Evolutionary conservation across 768 basidiomycete genomes (phyloP).

Genomic region (Boletus rubescentipes): DNA sequence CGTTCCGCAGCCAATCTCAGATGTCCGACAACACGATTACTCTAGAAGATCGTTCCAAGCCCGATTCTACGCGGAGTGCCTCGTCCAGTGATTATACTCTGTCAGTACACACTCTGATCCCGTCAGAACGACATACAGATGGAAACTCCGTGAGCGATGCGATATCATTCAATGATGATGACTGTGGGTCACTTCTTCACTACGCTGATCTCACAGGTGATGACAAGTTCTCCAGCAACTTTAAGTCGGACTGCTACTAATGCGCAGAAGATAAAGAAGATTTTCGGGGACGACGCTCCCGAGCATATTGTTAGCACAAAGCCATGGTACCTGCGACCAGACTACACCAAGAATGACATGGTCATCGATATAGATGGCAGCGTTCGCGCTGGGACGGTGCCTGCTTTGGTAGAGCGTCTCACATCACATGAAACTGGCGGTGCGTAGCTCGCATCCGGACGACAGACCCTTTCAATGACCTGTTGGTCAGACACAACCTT

Average conservation of each 20-base stretch:
- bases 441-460: conserved; percentile 36
- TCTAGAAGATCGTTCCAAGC: conserved; percentile 25
- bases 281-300: conserved; percentile 63
- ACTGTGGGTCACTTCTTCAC: conserved; percentile 19
- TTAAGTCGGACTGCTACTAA: conserved; percentile 28
- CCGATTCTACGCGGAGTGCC: conserved; percentile 17
- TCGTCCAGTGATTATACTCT: conserved; percentile 26
- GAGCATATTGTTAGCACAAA: conserved; percentile 44
- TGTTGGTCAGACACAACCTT: conserved; percentile 63
- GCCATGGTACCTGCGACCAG: conserved; percentile 86
- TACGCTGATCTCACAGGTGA: neutral
- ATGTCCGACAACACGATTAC: conserved; percentile 37
- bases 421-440: conserved; percentile 90
- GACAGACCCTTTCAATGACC: neutral
- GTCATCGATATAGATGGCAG: conserved; percentile 80
- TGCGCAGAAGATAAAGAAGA: conserved; percentile 59
- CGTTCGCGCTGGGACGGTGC: conserved; percentile 83
- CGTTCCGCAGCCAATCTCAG: conserved; percentile 34
- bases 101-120: conserved; percentile 26
- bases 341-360: conserved; percentile 78
- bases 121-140: conserved; percentile 23
- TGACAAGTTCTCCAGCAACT: conserved; percentile 20
- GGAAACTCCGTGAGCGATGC: conserved; percentile 19
- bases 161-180: conserved; percentile 23
- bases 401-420: conserved; percentile 83